These are phyloP conservation scores for Cornus kousa DNA, from an alignment of 148 eudicot species.

Conservation along the genomic window DNA sequence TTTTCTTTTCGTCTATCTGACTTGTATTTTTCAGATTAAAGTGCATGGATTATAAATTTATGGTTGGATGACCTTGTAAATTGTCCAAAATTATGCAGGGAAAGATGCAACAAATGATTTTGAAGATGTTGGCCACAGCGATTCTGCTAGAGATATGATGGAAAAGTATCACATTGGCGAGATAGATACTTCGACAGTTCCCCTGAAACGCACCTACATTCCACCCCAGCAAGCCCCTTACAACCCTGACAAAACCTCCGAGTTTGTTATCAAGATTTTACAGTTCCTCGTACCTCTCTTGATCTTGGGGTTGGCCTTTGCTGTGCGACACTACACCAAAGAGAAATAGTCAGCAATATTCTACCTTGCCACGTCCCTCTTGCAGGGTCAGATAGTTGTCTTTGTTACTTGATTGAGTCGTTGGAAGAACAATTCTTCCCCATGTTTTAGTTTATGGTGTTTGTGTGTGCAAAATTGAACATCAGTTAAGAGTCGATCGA, in stretches of 20 bases:
- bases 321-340: constrained; percentile 67
- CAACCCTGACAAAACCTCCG: constrained; percentile 57
- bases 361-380: neutral
- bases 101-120: constrained; percentile 87
- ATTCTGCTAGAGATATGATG: constrained; percentile 68
- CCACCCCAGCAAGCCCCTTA: constrained; percentile 50
- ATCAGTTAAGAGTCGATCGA: neutral
- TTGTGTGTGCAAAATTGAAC: neutral
- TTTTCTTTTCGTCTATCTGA: neutral
- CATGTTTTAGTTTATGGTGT: neutral
- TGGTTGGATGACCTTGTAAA: neutral
- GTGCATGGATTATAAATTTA: neutral
- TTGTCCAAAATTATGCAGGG: constrained; percentile 33
- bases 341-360: constrained; percentile 37
- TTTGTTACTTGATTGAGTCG: neutral
- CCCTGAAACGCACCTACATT: constrained; percentile 44
- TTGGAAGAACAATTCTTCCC: constrained; percentile 1
- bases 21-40: neutral
- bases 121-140: constrained; percentile 86
- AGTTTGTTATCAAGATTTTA: constrained; percentile 64
- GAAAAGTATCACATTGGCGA: constrained; percentile 66
- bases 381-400: neutral
- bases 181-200: constrained; percentile 54
- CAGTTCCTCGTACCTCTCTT: constrained; percentile 71
- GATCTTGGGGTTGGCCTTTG: constrained; percentile 73